Conservation (phyloP, 768 basidiomycete genomes). For the Serendipita sp. region DNA sequence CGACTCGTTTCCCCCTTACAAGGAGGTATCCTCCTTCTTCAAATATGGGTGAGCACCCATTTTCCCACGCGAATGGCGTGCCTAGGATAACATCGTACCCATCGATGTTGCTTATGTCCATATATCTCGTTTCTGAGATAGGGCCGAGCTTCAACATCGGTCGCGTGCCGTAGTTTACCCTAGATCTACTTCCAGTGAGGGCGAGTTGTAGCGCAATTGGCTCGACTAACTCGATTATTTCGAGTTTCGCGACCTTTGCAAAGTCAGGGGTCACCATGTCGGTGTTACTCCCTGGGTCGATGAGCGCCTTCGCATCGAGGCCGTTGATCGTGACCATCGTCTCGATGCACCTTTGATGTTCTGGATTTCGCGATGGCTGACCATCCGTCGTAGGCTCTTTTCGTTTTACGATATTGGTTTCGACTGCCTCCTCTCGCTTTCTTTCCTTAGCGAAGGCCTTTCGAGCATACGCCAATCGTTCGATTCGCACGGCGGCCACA, state of each 20-base stretch:
- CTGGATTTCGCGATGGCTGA: not conserved
- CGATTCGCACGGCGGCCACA: not conserved
- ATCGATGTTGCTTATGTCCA: conserved; percentile 24
- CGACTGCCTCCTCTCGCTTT: not conserved
- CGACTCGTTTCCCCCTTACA: no score
- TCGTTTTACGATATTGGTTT: not conserved
- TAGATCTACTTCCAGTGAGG: conserved; percentile 5
- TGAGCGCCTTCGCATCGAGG: conserved; percentile 12
- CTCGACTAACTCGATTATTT: conserved; percentile 2
- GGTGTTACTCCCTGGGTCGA: conserved; percentile 16
- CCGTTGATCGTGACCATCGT: conserved; percentile 8
- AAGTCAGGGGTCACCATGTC: conserved; percentile 17
- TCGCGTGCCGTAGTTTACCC: not conserved
- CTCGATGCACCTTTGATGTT: not conserved
- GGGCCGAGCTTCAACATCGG: conserved; percentile 6
- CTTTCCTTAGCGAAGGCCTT: not conserved
- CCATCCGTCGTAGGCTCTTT: not conserved
- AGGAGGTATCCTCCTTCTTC: no score
- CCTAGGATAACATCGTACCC: conserved; percentile 24
- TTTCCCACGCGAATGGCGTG: conserved; percentile 23
- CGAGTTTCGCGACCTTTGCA: conserved; percentile 10
- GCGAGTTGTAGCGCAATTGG: conserved; percentile 10
- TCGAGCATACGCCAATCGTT: not conserved
- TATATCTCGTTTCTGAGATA: not conserved
- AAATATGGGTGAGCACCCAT: conserved; percentile 7